Conservation (phyloP, 148 eudicot genomes). For the Nyssa sinensis region DNA sequence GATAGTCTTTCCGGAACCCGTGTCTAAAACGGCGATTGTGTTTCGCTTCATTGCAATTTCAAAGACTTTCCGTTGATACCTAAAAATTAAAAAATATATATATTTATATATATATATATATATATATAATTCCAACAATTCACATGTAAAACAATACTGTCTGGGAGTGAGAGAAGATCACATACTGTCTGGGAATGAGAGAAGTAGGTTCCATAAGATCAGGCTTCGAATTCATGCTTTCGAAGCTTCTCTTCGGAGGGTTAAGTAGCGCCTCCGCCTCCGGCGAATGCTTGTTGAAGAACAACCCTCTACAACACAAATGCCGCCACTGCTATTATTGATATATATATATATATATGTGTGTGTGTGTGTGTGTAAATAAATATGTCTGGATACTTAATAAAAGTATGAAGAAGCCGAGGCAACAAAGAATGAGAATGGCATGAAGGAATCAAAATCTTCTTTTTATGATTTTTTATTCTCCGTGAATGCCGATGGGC, state of each 20-base stretch:
- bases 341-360: no score
- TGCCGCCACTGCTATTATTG: no score
- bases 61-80: slow-evolving; percentile 45
- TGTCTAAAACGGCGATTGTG: slow-evolving; percentile 53
- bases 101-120: background rate
- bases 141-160: background rate
- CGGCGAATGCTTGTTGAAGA: background rate
- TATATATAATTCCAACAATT: background rate
- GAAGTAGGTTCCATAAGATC: slow-evolving; percentile 3
- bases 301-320: no score
- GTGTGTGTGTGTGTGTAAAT: no score
- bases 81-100: background rate
- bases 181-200: slow-evolving; percentile 21
- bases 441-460: no score
- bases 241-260: slow-evolving; percentile 22
- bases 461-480: no score
- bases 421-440: no score
- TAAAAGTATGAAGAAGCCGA: no score
- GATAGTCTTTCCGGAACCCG: slow-evolving; percentile 49
- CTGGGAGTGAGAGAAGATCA: background rate
- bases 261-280: slow-evolving; percentile 1
- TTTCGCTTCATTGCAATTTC: slow-evolving; percentile 48
- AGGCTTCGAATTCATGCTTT: background rate
- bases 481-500: no score
- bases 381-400: no score